Evolutionary conservation across 2,329 filamentous ascomycete genomes (phyloP), one percentile per base, ranked within the genome.

Genomic region (Neonectria neomacrospora): DNA sequence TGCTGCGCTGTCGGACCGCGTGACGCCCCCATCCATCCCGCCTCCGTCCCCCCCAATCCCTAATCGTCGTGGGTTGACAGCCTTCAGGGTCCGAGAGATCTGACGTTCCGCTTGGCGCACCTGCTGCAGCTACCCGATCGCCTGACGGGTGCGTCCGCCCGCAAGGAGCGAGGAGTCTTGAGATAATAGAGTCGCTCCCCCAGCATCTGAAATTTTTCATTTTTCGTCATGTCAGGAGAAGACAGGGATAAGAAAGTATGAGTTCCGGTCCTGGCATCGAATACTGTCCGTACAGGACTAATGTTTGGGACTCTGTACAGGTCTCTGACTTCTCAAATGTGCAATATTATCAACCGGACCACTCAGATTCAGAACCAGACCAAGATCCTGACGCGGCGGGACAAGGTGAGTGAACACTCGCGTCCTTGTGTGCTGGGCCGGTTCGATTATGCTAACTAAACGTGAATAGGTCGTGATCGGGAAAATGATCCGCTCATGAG

Each of bases 311-410:
- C 62, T 69, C 78, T 67, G 75, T 82, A 60, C 77, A 81, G 67
- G 79, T 75, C 63, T 78, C 80, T 65, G 74, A 83, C 69, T 83
- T 80, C 74, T 80, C 78, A 64, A 75, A 80, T 32, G 72, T 83
- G 54, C 75, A 81, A 65, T 83, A 78, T 69, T 78, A 41, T 41
- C 47, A n/a, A 11, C 16, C 76, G 55, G 73, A 79, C 54, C 66
- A 73, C 10, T 74, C 76, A 41, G 77, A 82, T 60, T 80, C 80
- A 53, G 81, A 83, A n/a, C 73, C 71, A 14, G 80, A 81, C 41
- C 71, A 75, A 55, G 71, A 65, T 54, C 47, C 56, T 18, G 63
- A 65, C 30, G 62, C 66, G 64, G 71, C 62, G 22, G 64, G 54
- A 44, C 58, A 65, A 67, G 66, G 71, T 73, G 30, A 68, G 67